phyloP scores from a whole-genome alignment of 345 rosid genomes.

The Eutrema yunnanense region DNA sequence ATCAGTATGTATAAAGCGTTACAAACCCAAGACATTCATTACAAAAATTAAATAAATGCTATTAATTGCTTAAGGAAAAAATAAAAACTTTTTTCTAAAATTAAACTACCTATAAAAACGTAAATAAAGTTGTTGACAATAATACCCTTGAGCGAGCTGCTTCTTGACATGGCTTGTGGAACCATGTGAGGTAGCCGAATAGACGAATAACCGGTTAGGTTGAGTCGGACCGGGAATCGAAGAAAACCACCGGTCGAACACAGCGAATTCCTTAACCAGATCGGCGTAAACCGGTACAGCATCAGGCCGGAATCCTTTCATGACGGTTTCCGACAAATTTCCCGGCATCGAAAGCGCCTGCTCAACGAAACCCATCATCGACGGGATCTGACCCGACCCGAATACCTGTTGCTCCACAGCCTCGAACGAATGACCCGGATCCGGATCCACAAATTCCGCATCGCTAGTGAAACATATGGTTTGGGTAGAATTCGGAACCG shows the following conservation, averaged over 20 bases:
- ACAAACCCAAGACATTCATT: background rate
- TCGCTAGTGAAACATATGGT: constrained; percentile 78
- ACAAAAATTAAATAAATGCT: background rate
- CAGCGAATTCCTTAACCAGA: constrained; percentile 66
- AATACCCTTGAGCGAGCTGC: constrained; percentile 66
- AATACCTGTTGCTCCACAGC: constrained; percentile 79
- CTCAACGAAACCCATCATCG: constrained; percentile 90
- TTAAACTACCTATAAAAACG: background rate
- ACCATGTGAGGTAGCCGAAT: constrained; percentile 96
- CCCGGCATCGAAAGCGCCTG: constrained; percentile 79
- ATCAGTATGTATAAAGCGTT: background rate
- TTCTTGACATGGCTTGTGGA: constrained; percentile 78
- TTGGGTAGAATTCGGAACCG: constrained; percentile 36
- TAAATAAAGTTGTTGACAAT: background rate
- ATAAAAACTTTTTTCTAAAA: background rate
- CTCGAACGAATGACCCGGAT: constrained; percentile 96
- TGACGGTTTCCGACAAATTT: constrained; percentile 67
- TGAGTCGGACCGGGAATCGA: constrained; percentile 98
- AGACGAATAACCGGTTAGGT: constrained; percentile 83
- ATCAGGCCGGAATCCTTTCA: constrained; percentile 81
- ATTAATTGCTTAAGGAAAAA: background rate
- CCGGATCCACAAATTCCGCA: constrained; percentile 93
- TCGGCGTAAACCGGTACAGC: constrained; percentile 64
- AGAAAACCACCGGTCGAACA: constrained; percentile 90
- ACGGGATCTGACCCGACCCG: constrained; percentile 59